Evolutionary conservation across 177 flowering plant genomes (phyloP).

Genomic region (Vitis hybrid): DNA sequence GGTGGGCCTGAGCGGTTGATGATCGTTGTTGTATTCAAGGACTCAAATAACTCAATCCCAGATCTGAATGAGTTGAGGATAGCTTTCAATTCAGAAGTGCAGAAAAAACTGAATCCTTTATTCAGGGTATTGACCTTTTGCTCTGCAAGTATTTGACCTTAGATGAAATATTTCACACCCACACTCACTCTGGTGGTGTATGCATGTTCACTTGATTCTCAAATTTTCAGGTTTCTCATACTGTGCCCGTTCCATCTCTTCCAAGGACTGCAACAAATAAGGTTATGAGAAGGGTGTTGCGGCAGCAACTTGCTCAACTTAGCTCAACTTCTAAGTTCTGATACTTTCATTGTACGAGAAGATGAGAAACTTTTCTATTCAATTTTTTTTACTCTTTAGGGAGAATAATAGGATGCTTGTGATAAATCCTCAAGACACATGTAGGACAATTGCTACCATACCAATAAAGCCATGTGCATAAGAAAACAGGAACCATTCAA

Average conservation of each 20-base stretch:
- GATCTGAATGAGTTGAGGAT: slow-evolving; percentile 49
- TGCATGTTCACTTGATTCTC: slow-evolving; percentile 4
- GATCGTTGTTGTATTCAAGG: slow-evolving; percentile 74
- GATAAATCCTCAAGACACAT: no score
- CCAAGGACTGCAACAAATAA: slow-evolving; percentile 95
- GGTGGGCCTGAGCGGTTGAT: slow-evolving; percentile 95
- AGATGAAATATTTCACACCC: not conserved
- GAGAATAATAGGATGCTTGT: no score
- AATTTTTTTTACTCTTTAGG: no score
- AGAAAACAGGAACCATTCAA: no score
- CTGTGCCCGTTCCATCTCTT: slow-evolving; percentile 56
- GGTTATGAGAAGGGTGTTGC: slow-evolving; percentile 88
- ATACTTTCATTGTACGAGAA: no score
- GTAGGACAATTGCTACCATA: no score
- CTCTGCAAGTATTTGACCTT: not conserved
- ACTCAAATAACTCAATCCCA: slow-evolving; percentile 22
- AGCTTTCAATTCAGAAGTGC: slow-evolving; percentile 70
- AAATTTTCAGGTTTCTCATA: slow-evolving; percentile 52
- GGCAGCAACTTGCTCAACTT: slow-evolving; percentile 58
- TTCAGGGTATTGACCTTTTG: slow-evolving; percentile 57
- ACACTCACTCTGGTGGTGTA: not conserved
- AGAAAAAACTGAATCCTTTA: slow-evolving; percentile 82
- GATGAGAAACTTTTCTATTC: no score
- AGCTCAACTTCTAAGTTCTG: slow-evolving; percentile 48
- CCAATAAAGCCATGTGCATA: no score